phyloP scores from a whole-genome alignment of 1,284 basidiomycete species.

The Cutaneotrichosporon mucoides region DNA sequence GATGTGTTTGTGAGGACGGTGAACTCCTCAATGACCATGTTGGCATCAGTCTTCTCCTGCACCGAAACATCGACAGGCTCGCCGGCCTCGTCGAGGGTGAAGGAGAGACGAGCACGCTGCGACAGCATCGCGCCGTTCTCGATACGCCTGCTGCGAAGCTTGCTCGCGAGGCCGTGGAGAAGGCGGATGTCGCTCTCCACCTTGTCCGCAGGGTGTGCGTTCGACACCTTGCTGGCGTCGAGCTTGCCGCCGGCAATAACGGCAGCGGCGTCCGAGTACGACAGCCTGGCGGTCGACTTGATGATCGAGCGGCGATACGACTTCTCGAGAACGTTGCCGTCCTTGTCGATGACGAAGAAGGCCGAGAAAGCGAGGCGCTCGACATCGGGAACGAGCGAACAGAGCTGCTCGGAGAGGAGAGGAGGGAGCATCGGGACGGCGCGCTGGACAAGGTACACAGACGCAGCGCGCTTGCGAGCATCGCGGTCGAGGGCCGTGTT shows the following conservation, averaged over 20 bases:
- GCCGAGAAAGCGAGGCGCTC: constrained; percentile 88
- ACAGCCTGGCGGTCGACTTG: constrained; percentile 71
- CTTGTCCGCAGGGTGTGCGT: constrained; percentile 57
- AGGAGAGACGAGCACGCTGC: constrained; percentile 68
- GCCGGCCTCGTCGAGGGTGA: constrained; percentile 78
- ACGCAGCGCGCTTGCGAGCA: constrained; percentile 92
- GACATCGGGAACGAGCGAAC: constrained; percentile 79
- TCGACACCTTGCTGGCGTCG: constrained; percentile 54
- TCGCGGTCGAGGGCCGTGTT: constrained; percentile 96
- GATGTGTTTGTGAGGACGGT: constrained; percentile 89
- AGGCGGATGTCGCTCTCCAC: constrained; percentile 73
- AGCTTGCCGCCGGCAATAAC: constrained; percentile 72
- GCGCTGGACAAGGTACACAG: constrained; percentile 92
- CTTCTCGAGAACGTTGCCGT: constrained; percentile 76
- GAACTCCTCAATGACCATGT: constrained; percentile 87
- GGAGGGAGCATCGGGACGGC: constrained; percentile 96
- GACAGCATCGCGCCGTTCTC: constrained; percentile 76
- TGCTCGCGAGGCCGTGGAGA: constrained; percentile 62
- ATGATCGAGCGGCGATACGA: constrained; percentile 93
- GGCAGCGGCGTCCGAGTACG: constrained; percentile 74
- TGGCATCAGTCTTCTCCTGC: constrained; percentile 65
- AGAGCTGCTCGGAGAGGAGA: constrained; percentile 81
- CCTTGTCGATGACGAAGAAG: constrained; percentile 78
- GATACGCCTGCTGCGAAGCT: constrained; percentile 69
- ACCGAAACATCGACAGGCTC: constrained; percentile 73